Percentiles rank a stretch among this genome's conserved stretches.
Conservation (phyloP, 176 grass and related monocot species). For the Poa annua region DNA sequence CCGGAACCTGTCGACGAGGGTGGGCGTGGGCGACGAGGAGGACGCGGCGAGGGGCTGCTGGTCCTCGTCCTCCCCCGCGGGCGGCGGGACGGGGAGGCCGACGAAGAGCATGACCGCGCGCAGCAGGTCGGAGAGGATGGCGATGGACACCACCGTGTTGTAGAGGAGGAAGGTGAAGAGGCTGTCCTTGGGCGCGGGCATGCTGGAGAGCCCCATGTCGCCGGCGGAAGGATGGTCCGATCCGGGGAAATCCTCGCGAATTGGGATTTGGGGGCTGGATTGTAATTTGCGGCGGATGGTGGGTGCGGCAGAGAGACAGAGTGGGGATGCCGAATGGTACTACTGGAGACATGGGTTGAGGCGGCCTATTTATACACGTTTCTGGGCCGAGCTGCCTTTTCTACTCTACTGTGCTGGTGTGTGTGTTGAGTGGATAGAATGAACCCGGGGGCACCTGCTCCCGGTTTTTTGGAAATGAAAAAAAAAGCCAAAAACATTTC, state of each 20-base stretch:
- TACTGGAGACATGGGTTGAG: neutral
- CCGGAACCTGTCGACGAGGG: slow-evolving; percentile 50
- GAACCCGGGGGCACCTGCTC: too few species aligned
- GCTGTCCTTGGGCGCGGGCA: slow-evolving; percentile 75
- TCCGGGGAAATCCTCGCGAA: slow-evolving; percentile 10
- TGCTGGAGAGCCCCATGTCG: slow-evolving; percentile 66
- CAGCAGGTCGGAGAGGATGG: slow-evolving; percentile 60
- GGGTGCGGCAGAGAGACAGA: neutral
- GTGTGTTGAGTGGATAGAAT: too few species aligned
- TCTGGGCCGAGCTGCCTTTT: neutral
- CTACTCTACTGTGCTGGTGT: too few species aligned
- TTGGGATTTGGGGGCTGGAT: slow-evolving; percentile 18
- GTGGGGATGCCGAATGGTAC: neutral
- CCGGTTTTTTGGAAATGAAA: too few species aligned
- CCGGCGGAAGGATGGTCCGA: neutral
- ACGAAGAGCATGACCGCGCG: slow-evolving; percentile 57
- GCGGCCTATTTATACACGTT: slow-evolving; percentile 44
- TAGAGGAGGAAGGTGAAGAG: slow-evolving; percentile 68
- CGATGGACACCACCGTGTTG: slow-evolving; percentile 68
- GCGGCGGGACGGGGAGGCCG: slow-evolving; percentile 42
- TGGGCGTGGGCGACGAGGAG: neutral
- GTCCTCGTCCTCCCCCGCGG: slow-evolving; percentile 10
- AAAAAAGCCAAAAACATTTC: too few species aligned
- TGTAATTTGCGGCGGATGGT: neutral
- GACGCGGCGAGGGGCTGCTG: neutral